These are phyloP conservation scores for Pilobolus umbonatus DNA, from an alignment of 192 early-diverging fungal species.

Conservation along the genomic window DNA sequence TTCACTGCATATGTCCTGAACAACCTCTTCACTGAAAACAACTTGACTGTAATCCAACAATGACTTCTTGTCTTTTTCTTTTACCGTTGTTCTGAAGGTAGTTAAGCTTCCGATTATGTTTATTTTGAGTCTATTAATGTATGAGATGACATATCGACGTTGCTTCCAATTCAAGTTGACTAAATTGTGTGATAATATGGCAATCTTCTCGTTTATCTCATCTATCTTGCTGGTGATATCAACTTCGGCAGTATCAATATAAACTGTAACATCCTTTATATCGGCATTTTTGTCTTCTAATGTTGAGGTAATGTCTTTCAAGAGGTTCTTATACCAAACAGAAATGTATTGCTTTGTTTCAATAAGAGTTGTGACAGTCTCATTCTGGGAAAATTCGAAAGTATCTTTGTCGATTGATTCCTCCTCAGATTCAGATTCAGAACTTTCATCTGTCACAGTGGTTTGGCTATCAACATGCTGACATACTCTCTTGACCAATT, in stretches of 20 bases:
- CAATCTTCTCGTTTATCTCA: not conserved
- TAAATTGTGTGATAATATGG: not conserved
- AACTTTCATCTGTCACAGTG: too few relatives aligned
- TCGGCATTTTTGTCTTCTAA: not conserved
- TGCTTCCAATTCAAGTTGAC: not conserved
- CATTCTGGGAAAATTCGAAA: not conserved
- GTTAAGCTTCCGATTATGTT: not conserved
- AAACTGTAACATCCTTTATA: not conserved
- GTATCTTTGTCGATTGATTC: not conserved
- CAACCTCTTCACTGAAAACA: not conserved
- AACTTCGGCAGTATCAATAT: slow-evolving; percentile 7
- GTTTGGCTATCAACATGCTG: too few relatives aligned
- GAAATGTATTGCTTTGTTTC: slow-evolving; percentile 3
- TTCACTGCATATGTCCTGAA: not conserved
- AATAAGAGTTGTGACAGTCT: not conserved
- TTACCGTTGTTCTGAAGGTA: not conserved
- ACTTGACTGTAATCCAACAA: not conserved
- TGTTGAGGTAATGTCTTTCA: not conserved
- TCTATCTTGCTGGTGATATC: slow-evolving; percentile 7
- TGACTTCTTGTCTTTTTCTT: not conserved
- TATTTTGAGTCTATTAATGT: too few relatives aligned
- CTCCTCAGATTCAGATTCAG: too few relatives aligned
- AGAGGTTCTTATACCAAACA: slow-evolving; percentile 1
- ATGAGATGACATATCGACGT: not conserved
- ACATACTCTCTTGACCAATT: too few relatives aligned